These are phyloP conservation scores for Cryptosporidium ubiquitum DNA, from an alignment of 169 alveolate genomes.

Conservation along the genomic window DNA sequence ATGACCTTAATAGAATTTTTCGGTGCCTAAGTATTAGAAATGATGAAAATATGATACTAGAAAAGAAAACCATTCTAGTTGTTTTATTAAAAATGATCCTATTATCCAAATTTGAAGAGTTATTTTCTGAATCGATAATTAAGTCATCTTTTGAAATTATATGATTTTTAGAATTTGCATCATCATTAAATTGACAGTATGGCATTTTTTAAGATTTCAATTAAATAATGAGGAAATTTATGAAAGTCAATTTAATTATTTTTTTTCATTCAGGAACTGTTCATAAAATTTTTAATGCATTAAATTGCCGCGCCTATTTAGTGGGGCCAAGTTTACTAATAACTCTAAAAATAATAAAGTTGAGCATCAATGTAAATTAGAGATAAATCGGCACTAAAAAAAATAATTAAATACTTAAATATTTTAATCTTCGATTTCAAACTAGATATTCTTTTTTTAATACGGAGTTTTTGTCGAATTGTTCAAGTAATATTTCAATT, in stretches of 20 bases:
- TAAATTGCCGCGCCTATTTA: background rate
- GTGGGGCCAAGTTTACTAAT: background rate
- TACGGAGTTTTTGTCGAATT: too few species aligned
- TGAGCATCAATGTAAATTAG: too few species aligned
- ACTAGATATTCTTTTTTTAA: too few species aligned
- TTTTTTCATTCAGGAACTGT: background rate
- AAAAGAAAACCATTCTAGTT: background rate
- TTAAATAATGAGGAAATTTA: background rate
- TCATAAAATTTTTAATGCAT: background rate
- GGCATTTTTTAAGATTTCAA: background rate
- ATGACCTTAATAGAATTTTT: conserved; percentile 28
- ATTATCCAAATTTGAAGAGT: background rate
- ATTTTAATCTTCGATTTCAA: too few species aligned
- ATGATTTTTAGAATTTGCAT: too few species aligned
- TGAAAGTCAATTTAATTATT: background rate
- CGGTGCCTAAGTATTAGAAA: conserved; percentile 55
- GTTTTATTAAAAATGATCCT: background rate
- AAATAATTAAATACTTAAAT: too few species aligned
- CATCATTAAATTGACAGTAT: too few species aligned
- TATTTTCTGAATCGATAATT: background rate
- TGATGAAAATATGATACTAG: conserved; percentile 29
- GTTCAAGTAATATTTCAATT: too few species aligned
- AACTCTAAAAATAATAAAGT: too few species aligned
- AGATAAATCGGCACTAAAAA: too few species aligned
- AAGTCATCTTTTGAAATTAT: background rate